Conservation (phyloP, 2,329 filamentous ascomycete genomes). For the Coniochaeta hoffmannii region DNA sequence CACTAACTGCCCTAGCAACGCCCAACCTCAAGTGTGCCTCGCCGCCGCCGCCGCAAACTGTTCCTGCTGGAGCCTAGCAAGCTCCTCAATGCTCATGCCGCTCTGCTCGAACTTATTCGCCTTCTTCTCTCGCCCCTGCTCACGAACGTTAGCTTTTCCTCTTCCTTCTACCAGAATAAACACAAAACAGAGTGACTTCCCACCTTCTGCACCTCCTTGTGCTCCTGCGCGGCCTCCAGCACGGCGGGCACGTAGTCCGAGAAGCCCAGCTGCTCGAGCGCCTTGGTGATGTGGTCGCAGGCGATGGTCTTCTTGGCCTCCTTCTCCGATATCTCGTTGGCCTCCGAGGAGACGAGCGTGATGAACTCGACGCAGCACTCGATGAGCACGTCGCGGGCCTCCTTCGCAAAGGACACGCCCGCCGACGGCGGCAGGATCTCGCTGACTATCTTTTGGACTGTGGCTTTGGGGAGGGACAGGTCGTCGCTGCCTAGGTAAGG, state of each 20-base stretch:
- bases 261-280: conserved; percentile 87
- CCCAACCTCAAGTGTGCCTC: conserved; percentile 28
- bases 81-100: conserved; percentile 83
- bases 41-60: conserved; percentile 77
- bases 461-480: conserved; percentile 58
- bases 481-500: conserved; percentile 57
- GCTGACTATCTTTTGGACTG: conserved; percentile 79
- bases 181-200: conserved; percentile 42
- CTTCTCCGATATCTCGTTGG: conserved; percentile 97
- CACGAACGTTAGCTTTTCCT: conserved; percentile 50
- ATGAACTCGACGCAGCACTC: conserved; percentile 99
- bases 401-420: conserved; percentile 85
- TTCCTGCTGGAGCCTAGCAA: conserved; percentile 82
- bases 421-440: conserved; percentile 76
- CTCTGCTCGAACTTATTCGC: conserved; percentile 95
- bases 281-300: conserved; percentile 94
- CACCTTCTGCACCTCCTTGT: conserved; percentile 90
- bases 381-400: conserved; percentile 89
- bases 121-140: conserved; percentile 87
- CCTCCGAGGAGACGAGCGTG: conserved; percentile 95
- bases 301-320: conserved; percentile 99
- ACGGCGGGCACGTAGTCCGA: conserved; percentile 86
- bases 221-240: conserved; percentile 76
- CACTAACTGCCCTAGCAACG: not conserved
- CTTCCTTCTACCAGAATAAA: conserved; percentile 13